These are phyloP conservation scores for Trebouxia sp. DNA, from an alignment of 139 green algal species.

Conservation along the genomic window DNA sequence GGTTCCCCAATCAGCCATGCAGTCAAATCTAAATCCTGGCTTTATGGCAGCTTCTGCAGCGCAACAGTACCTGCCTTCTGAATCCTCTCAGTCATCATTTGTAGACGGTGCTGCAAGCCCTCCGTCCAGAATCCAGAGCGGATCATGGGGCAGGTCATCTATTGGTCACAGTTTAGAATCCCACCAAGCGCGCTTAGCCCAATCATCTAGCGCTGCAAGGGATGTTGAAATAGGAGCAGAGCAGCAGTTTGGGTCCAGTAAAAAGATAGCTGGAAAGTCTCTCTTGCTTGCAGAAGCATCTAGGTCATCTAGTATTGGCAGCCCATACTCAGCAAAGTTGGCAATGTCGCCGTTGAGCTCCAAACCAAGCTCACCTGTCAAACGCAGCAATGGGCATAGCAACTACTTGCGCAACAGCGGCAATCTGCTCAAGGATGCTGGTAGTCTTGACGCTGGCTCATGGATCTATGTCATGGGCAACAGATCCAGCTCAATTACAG, in stretches of 20 bases:
- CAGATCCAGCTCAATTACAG: conserved; percentile 13
- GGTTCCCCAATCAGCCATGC: neutral
- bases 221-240: conserved; percentile 2
- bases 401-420: neutral
- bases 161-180: neutral
- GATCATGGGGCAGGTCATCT: conserved; percentile 16
- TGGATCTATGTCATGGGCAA: conserved; percentile 27
- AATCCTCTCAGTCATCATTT: neutral
- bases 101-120: neutral
- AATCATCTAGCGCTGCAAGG: neutral
- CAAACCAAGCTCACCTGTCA: conserved; percentile 13
- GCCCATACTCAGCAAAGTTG: neutral
- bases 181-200: neutral
- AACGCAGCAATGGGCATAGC: neutral
- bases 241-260: neutral
- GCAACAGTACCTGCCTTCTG: neutral
- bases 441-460: neutral
- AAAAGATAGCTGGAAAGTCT: neutral
- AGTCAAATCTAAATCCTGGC: too few species aligned
- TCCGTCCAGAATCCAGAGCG: neutral
- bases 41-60: neutral
- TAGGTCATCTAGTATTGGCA: neutral
- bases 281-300: neutral
- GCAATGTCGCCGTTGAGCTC: neutral
- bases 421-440: neutral